A percentile compares a stretch with the other conserved stretches of the same genome.
phyloP scores from a whole-genome alignment of 2,329 filamentous ascomycete genomes.

The Dryadomyces quercus-mongolicae region DNA sequence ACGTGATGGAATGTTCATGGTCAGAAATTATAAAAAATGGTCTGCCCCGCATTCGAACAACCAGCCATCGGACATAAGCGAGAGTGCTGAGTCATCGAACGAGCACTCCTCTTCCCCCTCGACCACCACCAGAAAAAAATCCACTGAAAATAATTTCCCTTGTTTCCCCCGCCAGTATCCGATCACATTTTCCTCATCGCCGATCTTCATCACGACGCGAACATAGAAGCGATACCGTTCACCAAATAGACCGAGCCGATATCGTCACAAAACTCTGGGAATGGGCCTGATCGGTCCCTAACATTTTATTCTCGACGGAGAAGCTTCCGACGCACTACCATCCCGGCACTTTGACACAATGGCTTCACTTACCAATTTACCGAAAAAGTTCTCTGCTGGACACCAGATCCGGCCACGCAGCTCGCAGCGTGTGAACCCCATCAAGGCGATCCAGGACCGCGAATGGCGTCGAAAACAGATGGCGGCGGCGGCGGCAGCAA shows the following conservation, averaged over 20 bases:
- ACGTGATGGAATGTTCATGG: not conserved
- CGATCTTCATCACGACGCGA: not conserved
- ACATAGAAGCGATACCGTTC: not conserved
- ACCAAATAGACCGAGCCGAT: not conserved
- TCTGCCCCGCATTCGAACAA: not conserved
- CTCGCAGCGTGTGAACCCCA: constrained; percentile 26
- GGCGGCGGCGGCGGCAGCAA: constrained; percentile 17
- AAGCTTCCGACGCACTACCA: too few relatives aligned
- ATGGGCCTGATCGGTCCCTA: too few relatives aligned
- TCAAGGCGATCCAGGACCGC: constrained; percentile 39
- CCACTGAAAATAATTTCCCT: not conserved
- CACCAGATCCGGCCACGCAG: constrained; percentile 14
- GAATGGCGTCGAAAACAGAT: constrained; percentile 29
- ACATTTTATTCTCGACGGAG: too few relatives aligned
- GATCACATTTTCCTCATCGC: not conserved
- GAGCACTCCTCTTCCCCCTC: not conserved
- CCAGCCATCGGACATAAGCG: not conserved
- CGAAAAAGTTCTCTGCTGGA: constrained; percentile 13
- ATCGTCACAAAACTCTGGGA: too few relatives aligned
- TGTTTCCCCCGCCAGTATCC: not conserved
- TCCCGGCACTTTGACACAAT: not conserved
- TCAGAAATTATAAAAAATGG: not conserved
- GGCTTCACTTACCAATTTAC: constrained; percentile 11
- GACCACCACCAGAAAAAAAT: not conserved
- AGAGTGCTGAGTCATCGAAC: not conserved